Conservation (phyloP, 208 protist species). For the Acanthamoeba polyphaga region DNA sequence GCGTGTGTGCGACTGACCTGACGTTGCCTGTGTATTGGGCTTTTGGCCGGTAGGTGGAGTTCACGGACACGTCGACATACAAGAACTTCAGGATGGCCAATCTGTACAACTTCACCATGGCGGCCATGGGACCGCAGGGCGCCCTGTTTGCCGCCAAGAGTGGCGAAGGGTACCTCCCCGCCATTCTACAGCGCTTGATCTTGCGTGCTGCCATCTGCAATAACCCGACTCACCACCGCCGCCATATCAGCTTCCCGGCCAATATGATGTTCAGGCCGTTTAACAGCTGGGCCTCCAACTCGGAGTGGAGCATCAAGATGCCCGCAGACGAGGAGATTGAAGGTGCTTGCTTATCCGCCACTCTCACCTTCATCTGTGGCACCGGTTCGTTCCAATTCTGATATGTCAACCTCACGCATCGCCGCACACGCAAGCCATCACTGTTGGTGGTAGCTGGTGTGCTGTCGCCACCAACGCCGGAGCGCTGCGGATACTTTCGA, state of each 20-base stretch:
- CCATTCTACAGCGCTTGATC: not conserved
- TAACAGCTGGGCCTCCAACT: slow-evolving; percentile 42
- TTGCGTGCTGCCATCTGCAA: too few relatives aligned
- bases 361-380: too few relatives aligned
- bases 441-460: not conserved
- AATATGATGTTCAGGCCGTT: slow-evolving; percentile 43
- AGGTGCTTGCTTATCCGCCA: not conserved
- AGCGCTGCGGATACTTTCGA: not conserved
- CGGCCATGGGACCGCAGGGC: not conserved
- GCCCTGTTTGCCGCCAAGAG: slow-evolving; percentile 31
- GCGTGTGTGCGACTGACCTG: too few relatives aligned
- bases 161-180: not conserved
- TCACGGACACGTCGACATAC: not conserved
- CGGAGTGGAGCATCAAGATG: slow-evolving; percentile 46
- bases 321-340: slow-evolving; percentile 21
- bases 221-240: not conserved
- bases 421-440: not conserved
- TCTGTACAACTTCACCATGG: slow-evolving; percentile 54
- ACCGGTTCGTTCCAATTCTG: not conserved
- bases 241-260: not conserved
- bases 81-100: slow-evolving; percentile 68
- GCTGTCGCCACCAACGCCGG: not conserved
- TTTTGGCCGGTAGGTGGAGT: not conserved
- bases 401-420: not conserved
- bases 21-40: too few relatives aligned